Conservation (phyloP, 1,139 yeast species). For the Taphrina sp. region DNA sequence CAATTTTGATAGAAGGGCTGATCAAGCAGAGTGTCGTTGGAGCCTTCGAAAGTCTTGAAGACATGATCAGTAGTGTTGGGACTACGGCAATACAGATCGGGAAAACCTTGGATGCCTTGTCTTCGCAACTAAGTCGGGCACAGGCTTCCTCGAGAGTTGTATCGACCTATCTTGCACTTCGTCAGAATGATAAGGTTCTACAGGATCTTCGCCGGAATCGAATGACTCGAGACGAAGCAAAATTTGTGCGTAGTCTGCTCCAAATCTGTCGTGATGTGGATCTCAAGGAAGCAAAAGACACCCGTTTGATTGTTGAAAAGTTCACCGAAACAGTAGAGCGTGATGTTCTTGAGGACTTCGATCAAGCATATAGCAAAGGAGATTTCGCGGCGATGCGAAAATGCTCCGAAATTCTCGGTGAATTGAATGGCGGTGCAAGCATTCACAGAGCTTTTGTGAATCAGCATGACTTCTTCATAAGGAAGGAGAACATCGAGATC, state of each 20-base stretch:
- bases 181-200: conserved; percentile 23
- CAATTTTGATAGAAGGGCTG: background rate
- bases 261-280: conserved; percentile 57
- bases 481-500: conserved; percentile 50
- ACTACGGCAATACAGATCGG: conserved; percentile 42
- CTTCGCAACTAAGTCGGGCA: conserved; percentile 75
- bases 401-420: conserved; percentile 72
- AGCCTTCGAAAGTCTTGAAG: conserved; percentile 31
- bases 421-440: conserved; percentile 80
- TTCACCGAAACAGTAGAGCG: conserved; percentile 77
- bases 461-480: conserved; percentile 69
- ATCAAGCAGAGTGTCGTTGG: conserved; percentile 20
- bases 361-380: conserved; percentile 51
- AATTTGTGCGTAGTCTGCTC: conserved; percentile 53
- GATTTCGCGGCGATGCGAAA: conserved; percentile 70
- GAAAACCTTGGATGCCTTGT: conserved; percentile 66
- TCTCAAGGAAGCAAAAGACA: conserved; percentile 35
- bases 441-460: conserved; percentile 81
- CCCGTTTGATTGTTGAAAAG: conserved; percentile 54
- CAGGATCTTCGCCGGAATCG: conserved; percentile 47
- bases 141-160: conserved; percentile 33
- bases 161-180: conserved; percentile 14
- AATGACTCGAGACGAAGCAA: conserved; percentile 26
- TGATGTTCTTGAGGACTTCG: conserved; percentile 48
- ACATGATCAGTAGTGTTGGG: conserved; percentile 31